phyloP scores from a whole-genome alignment of 306 rosid species.

The Glycine soja region DNA sequence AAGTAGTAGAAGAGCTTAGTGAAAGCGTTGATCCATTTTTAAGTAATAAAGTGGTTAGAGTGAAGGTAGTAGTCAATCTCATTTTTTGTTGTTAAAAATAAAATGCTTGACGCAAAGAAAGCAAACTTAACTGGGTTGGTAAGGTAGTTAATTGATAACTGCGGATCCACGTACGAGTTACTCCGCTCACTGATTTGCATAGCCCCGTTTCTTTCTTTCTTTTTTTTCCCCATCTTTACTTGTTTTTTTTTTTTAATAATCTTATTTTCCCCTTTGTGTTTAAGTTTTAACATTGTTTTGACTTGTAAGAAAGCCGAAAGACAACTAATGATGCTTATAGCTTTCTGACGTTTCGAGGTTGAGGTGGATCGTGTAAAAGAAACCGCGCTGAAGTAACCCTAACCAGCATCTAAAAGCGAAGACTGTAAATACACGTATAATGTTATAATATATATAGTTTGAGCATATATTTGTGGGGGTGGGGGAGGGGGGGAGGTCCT shows the following conservation, averaged over 20 bases:
- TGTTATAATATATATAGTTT: too few relatives aligned
- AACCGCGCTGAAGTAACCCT: slow-evolving; percentile 33
- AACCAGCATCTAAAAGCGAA: slow-evolving; percentile 14
- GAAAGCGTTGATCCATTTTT: slow-evolving; percentile 18
- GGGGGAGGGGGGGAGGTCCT: too few relatives aligned
- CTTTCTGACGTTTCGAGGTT: slow-evolving; percentile 45
- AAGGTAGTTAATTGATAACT: background rate
- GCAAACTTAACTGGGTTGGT: slow-evolving; percentile 14
- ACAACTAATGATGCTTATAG: slow-evolving; percentile 43
- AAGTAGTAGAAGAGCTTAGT: slow-evolving; percentile 28
- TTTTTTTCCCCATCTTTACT: background rate
- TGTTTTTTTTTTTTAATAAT: too few relatives aligned
- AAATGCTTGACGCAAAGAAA: background rate
- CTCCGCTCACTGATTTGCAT: slow-evolving; percentile 43
- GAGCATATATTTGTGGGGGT: too few relatives aligned
- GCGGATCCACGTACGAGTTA: slow-evolving; percentile 3
- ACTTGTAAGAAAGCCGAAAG: slow-evolving; percentile 41
- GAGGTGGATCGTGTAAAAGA: slow-evolving; percentile 31
- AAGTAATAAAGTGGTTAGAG: slow-evolving; percentile 10
- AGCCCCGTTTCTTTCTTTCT: slow-evolving; percentile 5
- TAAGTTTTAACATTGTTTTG: background rate
- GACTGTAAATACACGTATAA: background rate
- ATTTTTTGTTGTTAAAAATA: background rate
- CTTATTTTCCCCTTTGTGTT: background rate
- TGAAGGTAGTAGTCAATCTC: slow-evolving; percentile 16